Base-by-base conservation (phyloP, 2,329 filamentous ascomycete genomes). In the Aphanocladium album region DNA sequence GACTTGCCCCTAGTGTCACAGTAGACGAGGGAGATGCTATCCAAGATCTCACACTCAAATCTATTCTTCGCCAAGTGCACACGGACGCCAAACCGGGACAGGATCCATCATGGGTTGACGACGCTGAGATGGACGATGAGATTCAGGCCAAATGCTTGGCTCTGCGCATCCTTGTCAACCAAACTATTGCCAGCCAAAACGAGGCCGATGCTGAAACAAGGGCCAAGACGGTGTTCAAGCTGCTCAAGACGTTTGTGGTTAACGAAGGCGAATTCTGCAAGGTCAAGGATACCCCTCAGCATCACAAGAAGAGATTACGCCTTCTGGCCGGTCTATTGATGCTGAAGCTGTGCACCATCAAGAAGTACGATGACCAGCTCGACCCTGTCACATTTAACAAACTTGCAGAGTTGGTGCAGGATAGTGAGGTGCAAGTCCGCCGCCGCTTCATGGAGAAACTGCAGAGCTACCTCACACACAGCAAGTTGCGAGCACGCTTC, bases 391-490 rank as follows among this genome's bases (percentile, higher is more conserved):
- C 89, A 68, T 99, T 98, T 76, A 91, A 96, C 70, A 82, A 84
- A 30, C 81, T 99, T 12, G 89, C 92, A 0, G 83, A 90, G 63
- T 83, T 96, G 14, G 85, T 89, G 2, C 93, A 98, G 71, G 93
- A 97, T 69, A 80, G 82, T 6, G 81, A 89, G 54, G 77, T 84
- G 2, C 82, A 88, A 64, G 91, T 98, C 30, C 88, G 95, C 37
- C 83, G 82, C 51, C 84, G 83, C 1, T 98, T 99, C 68, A 82
- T 95, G 57, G 86, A 87, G 68, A 92, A 93, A 67, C 79, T 99
- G 45, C 95, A 96, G 75, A 97, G 96, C 75, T 93, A 96, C 69
- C 83, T 98, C 5, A 89, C 89, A 11, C 84, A 89, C 57, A 83
- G 83, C 60, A 86, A 82, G 66, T 80, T 96, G 2, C 82, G 85